Base-by-base conservation (phyloP, 2,329 filamentous ascomycete species). In the Fusarium lyarnte region DNA sequence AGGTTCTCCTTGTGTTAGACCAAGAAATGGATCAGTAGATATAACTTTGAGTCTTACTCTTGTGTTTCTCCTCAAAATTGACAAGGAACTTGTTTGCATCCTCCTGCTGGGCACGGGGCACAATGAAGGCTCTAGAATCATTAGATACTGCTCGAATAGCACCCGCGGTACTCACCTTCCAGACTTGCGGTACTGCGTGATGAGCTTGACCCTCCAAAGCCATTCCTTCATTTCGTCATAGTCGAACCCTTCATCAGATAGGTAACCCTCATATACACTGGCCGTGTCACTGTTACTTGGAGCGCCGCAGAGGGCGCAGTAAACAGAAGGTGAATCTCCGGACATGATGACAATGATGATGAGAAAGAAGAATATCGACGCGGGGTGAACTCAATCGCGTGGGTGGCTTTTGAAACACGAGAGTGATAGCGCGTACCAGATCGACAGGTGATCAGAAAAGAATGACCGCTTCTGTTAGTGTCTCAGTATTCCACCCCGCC, bases 11-110 rank as follows among this genome's bases (percentile, higher is more conserved):
- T 17, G 10, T 31, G 11, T 47, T n/a, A 31, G 45, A 17, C 6
- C 10, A 31, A 16, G 5, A 17, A 17, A 17, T 16, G n/a, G n/a
- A 9, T 17, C n/a, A 1, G 7, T 6, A 4, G 13, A 17, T n/a
- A 12, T 12, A 4, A 17, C 4, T n/a, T 3, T 31, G 45, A 2
- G 14, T n/a, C 45, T 47, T n/a, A 47, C 27, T 47, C 10, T 47
- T 31, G 27, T 31, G 14, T 47, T 47, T 47, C 12, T 52, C 49
- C 17, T 21, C 12, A 21, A 36, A 52, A 11, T 27, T 23, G 4
- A 27, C 49, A 1, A 8, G 5, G 12, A 52, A 52, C 8, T 52
- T 23, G 9, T 52, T 38, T 6, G 12, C 23, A 7, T 21, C 49
- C 6, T 52, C 49, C 3, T 36, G 12, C 17, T 21, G 6, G 6